Evolutionary conservation across 176 grass and related monocot species (phyloP).

Genomic region (Musa troglodytarum): DNA sequence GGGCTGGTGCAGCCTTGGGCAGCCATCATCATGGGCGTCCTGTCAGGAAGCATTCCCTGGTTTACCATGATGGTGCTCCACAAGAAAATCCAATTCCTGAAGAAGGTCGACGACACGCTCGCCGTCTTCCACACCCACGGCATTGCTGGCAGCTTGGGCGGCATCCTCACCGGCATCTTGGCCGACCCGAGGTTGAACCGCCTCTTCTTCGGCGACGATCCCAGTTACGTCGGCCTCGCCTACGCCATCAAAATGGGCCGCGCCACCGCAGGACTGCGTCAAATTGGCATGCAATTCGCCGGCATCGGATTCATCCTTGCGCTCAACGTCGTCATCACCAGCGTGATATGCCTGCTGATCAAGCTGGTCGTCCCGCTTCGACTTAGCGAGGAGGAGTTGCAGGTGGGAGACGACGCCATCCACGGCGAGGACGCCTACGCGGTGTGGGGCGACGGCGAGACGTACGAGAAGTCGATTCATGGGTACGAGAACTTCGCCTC

Average conservation of each 20-base stretch:
- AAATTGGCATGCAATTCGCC: slow-evolving; percentile 52
- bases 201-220: slow-evolving; percentile 74
- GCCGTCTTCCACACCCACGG: slow-evolving; percentile 77
- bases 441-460: slow-evolving; percentile 83
- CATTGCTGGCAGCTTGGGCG: slow-evolving; percentile 58
- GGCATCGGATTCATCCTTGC: slow-evolving; percentile 49
- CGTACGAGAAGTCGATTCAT: slow-evolving; percentile 66
- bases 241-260: slow-evolving; percentile 47
- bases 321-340: slow-evolving; percentile 43
- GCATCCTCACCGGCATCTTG: slow-evolving; percentile 43
- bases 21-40: slow-evolving; percentile 53
- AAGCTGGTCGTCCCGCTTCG: slow-evolving; percentile 43
- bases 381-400: slow-evolving; percentile 46
- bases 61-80: slow-evolving; percentile 85
- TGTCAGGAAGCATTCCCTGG: slow-evolving; percentile 71
- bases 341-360: slow-evolving; percentile 42
- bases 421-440: slow-evolving; percentile 81
- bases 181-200: slow-evolving; percentile 49
- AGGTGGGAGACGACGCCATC: slow-evolving; percentile 51
- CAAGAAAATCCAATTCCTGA: slow-evolving; percentile 38
- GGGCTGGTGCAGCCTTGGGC: slow-evolving; percentile 75
- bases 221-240: slow-evolving; percentile 48
- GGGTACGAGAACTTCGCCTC: slow-evolving; percentile 29
- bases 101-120: slow-evolving; percentile 61
- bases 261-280: slow-evolving; percentile 37